Evolutionary conservation across 257 asterid genomes (phyloP), one percentile per base, ranked within the genome.

Genomic region (Marsdenia floribunda): DNA sequence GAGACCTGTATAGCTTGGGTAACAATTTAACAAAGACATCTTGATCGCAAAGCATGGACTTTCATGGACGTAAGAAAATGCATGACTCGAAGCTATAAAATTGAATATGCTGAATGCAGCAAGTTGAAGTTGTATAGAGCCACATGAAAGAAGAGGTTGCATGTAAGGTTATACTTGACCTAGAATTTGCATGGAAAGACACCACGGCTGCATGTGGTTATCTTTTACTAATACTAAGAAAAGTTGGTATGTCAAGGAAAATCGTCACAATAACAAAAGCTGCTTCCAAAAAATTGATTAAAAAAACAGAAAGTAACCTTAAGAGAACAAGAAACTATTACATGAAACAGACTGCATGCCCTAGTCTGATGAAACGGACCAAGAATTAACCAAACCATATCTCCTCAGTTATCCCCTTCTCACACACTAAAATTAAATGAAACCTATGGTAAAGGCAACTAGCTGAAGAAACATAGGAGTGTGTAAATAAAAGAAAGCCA

Each of bases 401-500:
- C 42, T 63, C 67, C 42, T 33, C 4, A 55, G 22, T 24, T 16
- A 4, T 0, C 38, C 38, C 11, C 6, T 35, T 63, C 19, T 63
- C 37, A 1, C 9, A 33, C 68, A 63, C 68, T 35, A 37, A 35
- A 64, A 64, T 64, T 13, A 61, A 50, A n/a, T 12, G 57, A 33
- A 57, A 53, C 12, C 3, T 50, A 47, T 7, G 70, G 70, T 44
- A 73, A 22, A 18, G 19, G 49, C 13, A 70, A 69, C 46, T 59
- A 21, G 24, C 6, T 11, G 66, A 58, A 35, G 71, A 49, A 58
- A 6, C 13, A 49, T 22, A 60, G 74, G 63, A 12, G 49, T 16
- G 35, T 16, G 46, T 47, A 49, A 63, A 63, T 42, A 15, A 74
- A 33, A 76, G 49, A 44, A 63, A 57, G 26, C 63, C 61, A 46